phyloP scores from a whole-genome alignment of 2,329 filamentous ascomycete species.

The Colletotrichum sp. region DNA sequence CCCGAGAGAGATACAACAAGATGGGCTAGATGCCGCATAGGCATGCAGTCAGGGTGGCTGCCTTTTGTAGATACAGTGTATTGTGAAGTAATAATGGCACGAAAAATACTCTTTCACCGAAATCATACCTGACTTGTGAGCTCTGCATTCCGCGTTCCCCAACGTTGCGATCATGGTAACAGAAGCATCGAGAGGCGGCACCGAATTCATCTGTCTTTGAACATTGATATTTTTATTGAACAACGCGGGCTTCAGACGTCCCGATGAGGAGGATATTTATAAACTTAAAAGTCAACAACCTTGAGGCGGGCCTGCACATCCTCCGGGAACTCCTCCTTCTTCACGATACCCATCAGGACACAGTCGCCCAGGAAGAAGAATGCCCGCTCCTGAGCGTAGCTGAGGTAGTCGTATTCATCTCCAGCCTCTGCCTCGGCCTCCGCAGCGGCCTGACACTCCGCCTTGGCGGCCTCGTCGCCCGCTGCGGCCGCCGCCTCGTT shows the following conservation, averaged over 20 bases:
- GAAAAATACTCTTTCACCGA: neutral
- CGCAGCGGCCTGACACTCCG: constrained; percentile 21
- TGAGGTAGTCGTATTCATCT: constrained; percentile 91
- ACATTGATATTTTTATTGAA: neutral
- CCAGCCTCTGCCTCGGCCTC: constrained; percentile 50
- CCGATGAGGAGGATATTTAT: neutral
- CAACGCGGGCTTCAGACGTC: neutral
- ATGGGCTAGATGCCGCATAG: constrained; percentile 37
- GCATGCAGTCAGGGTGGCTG: neutral
- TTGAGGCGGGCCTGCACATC: constrained; percentile 71
- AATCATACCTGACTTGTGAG: neutral
- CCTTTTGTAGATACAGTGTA: neutral
- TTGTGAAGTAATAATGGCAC: neutral
- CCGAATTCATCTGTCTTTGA: neutral
- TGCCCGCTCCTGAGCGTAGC: constrained; percentile 88
- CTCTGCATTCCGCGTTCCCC: neutral
- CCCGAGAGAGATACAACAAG: constrained; percentile 68
- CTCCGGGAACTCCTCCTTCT: constrained; percentile 76
- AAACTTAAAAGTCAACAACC: constrained; percentile 64
- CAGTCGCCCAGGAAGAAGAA: constrained; percentile 96
- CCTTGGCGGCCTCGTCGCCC: constrained; percentile 29
- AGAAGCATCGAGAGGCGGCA: too few species aligned
- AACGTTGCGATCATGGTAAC: too few species aligned
- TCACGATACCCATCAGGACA: constrained; percentile 76
- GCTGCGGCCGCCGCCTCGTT: constrained; percentile 27